Evolutionary conservation across 2,329 filamentous ascomycete species (phyloP).

Genomic region (Trichoderma sp.): DNA sequence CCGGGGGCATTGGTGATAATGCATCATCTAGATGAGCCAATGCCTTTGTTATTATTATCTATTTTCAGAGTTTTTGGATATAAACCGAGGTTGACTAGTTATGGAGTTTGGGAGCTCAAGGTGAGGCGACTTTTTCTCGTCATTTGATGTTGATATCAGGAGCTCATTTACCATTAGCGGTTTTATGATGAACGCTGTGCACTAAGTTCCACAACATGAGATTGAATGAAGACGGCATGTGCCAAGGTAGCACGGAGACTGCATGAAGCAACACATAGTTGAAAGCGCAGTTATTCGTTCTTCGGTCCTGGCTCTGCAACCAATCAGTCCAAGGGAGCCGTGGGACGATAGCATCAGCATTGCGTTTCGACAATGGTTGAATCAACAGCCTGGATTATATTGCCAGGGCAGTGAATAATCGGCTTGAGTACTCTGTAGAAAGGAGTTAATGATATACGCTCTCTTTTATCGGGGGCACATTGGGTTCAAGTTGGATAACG

Average conservation of each 20-base stretch:
- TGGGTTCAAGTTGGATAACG: background rate
- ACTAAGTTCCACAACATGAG: background rate
- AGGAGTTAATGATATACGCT: background rate
- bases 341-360: background rate
- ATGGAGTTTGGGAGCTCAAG: conserved; percentile 18
- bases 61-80: background rate
- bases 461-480: too few relatives aligned
- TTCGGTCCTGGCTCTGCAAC: background rate
- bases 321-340: background rate
- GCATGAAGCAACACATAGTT: background rate
- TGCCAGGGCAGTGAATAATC: too few relatives aligned
- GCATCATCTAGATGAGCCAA: background rate
- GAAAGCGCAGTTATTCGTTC: background rate
- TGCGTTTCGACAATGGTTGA: background rate
- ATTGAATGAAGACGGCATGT: background rate
- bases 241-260: background rate
- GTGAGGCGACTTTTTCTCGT: conserved; percentile 21
- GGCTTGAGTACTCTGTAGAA: background rate
- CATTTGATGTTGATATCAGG: background rate
- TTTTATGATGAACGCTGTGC: background rate
- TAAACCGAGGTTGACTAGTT: background rate
- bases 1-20: background rate
- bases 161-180: conserved; percentile 19
- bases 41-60: background rate
- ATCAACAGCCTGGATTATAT: too few relatives aligned